These are phyloP conservation scores for Bathelium albidoporum DNA, from an alignment of 495 filamentous ascomycete genomes.

Conservation along the genomic window DNA sequence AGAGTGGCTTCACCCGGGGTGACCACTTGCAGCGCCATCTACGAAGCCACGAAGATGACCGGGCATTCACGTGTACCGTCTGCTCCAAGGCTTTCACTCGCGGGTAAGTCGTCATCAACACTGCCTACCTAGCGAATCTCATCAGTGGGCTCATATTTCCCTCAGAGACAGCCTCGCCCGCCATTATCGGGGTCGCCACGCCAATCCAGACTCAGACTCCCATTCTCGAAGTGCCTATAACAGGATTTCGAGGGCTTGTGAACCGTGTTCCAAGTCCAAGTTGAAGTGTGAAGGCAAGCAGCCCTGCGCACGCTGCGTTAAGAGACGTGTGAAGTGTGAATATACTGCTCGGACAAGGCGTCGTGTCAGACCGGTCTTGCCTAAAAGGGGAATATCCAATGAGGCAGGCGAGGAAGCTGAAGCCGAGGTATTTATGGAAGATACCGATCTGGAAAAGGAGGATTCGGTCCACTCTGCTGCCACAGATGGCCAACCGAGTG, in stretches of 20 bases:
- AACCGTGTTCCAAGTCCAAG: background rate
- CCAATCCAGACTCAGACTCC: background rate
- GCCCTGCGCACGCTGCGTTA: background rate
- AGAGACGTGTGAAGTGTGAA: background rate
- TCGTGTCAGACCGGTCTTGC: background rate
- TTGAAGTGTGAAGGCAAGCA: constrained; percentile 1
- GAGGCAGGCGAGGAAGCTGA: background rate
- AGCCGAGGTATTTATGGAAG: background rate
- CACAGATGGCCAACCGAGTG: background rate
- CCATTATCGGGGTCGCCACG: background rate
- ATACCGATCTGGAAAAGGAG: background rate
- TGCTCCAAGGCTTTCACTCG: constrained; percentile 2
- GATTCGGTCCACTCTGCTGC: background rate
- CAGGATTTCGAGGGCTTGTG: background rate
- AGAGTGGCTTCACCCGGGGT: background rate
- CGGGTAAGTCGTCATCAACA: background rate
- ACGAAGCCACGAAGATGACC: constrained; percentile 1
- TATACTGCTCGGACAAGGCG: background rate
- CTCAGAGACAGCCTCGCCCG: constrained; percentile 1
- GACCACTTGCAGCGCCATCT: background rate
- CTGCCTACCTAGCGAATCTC: background rate
- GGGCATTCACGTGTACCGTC: background rate
- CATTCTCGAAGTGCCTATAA: background rate
- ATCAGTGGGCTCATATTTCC: background rate
- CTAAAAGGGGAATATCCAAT: background rate